Evolutionary conservation across 139 green algal species (phyloP), one percentile per base, ranked within the genome.

Genomic region (Tetraselmis chui): DNA sequence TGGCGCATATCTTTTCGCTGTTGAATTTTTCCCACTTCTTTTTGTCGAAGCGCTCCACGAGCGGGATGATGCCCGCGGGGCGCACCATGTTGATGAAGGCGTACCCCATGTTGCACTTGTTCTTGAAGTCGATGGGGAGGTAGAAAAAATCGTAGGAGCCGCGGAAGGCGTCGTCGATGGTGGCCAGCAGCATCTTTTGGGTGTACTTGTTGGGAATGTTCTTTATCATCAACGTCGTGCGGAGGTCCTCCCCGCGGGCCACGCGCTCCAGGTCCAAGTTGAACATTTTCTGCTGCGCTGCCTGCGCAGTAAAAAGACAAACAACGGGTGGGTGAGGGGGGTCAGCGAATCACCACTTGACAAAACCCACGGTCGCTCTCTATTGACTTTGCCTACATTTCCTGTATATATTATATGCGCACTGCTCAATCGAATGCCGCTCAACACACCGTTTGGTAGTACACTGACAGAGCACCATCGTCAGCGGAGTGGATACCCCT

Each of bases 151-250:
- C 93, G 86, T 96, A 97, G 0, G 85, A 90, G 77, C 96, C 96
- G 24, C 89, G 84, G 89, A 98, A 95, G 25, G 89, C 82, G 84
- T 98, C 96, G 82, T 97, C 94, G 78, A 97, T 93, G 1, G 96
- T 97, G 67, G 92, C 87, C 76, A 99, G 88, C 83, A 99, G 93
- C 96, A 99, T 99, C 92, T 98, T 98, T 88, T 99, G 96, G 0
- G 96, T 99, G 92, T 99, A 99, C 92, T 99, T 99, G 93, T 99
- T 99, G 81, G 96, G 96, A 74, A 99, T 99, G 91, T 99, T 98
- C 85, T 97, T 97, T 59, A 99, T 93, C 96, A 99, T 99, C 5
- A 99, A 86, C 77, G 96, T 99, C 0, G 96, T 99, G 80, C 96
- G 93, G 80, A 81, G 88, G 89, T 99, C 96, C 31, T 97, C 90